Evolutionary conservation across 225 moss, liverwort and hornwort species (phyloP).

Genomic region (Takakia lepidozioides): DNA sequence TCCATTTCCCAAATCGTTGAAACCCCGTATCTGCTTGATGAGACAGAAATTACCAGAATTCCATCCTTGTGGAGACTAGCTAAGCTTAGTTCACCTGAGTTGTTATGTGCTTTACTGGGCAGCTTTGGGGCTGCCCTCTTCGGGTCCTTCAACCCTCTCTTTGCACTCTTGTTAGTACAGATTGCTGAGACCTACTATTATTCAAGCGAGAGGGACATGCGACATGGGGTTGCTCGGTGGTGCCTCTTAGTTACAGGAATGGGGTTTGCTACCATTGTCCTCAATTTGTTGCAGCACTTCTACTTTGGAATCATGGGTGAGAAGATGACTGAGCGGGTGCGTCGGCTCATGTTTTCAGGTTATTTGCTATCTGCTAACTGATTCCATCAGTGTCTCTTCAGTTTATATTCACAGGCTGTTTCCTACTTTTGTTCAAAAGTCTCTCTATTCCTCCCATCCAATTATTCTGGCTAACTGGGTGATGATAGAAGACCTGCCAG

Average conservation of each 20-base stretch:
- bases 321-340: conserved; percentile 84
- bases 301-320: conserved; percentile 91
- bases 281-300: conserved; percentile 77
- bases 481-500: too few relatives aligned
- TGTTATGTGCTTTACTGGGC: conserved; percentile 76
- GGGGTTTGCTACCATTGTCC: conserved; percentile 60
- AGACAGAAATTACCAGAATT: conserved; percentile 12
- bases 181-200: conserved; percentile 60
- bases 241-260: conserved; percentile 62
- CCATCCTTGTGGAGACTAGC: conserved; percentile 49
- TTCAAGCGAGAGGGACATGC: conserved; percentile 24
- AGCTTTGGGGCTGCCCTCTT: conserved; percentile 68
- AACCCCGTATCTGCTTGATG: conserved; percentile 23
- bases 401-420: too few relatives aligned
- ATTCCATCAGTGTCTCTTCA: too few relatives aligned
- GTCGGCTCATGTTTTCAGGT: conserved; percentile 86
- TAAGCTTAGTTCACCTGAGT: conserved; percentile 67
- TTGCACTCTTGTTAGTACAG: conserved; percentile 57
- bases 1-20: conserved; percentile 50
- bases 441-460: not conserved
- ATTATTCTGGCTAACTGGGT: too few relatives aligned
- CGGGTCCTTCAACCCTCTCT: conserved; percentile 77
- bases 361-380: not conserved
- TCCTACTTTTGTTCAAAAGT: not conserved
- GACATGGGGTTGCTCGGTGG: conserved; percentile 51